Percentiles rank a stretch among this genome's conserved stretches.
These are phyloP conservation scores for Psilocybe sp. DNA, from an alignment of 768 basidiomycete genomes.

Conservation along the genomic window DNA sequence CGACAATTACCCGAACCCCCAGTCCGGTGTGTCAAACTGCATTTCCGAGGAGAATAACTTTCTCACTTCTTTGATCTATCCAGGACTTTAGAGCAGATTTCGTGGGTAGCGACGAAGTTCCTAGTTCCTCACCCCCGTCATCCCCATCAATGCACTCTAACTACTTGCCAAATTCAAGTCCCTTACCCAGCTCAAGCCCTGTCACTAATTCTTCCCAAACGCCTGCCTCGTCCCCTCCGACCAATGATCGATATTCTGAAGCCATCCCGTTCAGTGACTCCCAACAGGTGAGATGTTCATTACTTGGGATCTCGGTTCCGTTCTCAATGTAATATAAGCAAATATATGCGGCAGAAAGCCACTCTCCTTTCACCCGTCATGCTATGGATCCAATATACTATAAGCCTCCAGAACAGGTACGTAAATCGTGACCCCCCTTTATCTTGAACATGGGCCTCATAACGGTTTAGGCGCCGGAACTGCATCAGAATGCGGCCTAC, in stretches of 20 bases:
- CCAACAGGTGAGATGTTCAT: conserved; percentile 8
- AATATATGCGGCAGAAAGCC: conserved; percentile 11
- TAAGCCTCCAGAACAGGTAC: conserved; percentile 9
- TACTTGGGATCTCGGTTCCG: background rate
- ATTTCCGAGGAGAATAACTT: conserved; percentile 19
- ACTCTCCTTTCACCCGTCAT: conserved; percentile 10
- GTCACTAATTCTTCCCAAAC: conserved; percentile 10
- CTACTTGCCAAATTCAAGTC: conserved; percentile 47
- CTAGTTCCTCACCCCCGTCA: conserved; percentile 21
- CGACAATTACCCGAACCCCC: conserved; percentile 21
- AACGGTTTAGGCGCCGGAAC: too few species aligned
- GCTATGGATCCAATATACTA: conserved; percentile 13
- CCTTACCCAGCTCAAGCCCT: conserved; percentile 24
- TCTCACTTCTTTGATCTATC: conserved; percentile 22
- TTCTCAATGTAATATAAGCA: conserved; percentile 9
- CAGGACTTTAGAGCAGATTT: conserved; percentile 19
- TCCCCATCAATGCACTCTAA: conserved; percentile 22
- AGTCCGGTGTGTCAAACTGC: conserved; percentile 21
- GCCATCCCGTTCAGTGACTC: background rate
- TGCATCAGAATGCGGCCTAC: too few species aligned
- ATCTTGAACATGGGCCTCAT: background rate
- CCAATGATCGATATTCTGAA: conserved; percentile 18
- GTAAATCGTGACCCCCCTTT: conserved; percentile 3
- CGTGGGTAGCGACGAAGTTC: conserved; percentile 19
- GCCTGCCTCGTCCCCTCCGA: conserved; percentile 31